Base-by-base conservation (phyloP, 1,284 basidiomycete genomes). In the Pterula multifida region DNA sequence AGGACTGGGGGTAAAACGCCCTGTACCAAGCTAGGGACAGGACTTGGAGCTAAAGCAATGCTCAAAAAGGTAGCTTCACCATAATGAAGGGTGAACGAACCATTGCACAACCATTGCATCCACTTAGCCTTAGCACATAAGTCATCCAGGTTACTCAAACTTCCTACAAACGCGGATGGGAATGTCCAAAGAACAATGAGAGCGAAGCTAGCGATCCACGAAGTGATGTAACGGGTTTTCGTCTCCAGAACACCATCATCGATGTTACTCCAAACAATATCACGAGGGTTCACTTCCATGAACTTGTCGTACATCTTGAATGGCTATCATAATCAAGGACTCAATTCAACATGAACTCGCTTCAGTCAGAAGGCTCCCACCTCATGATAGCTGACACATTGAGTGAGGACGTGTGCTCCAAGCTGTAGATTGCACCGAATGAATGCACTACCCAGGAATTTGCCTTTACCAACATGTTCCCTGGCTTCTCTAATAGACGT, bases 351-450 rank as follows among this genome's bases (percentile, higher is more conserved):
- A 21, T 23, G 28, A n/a, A n/a, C n/a, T n/a, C n/a, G n/a, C n/a
- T n/a, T n/a, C n/a, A n/a, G n/a, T n/a, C 49, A 35, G 32, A 24
- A 13, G 47, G 19, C 21, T 35, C 55, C 47, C 54, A 71, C 71
- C 60, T 76, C 66, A 56, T 81, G 76, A 58, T 81, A 74, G 44
- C 73, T 70, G 42, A 81, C 62, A 53, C 74, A 77, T 59, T 81
- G 79, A 1, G 72, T 73, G 19, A 85, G 75, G 55, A 86, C 77
- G 62, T 85, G 82, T 1, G 83, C 83, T 9, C 82, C 86, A 55
- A 87, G 78, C 63, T 90, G 87, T 49, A 81, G 72, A 62, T 87
- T 81, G 68, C 88, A 90, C 49, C 84, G 76, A 55, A 91, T 79
- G 65, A 91, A 91, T 0, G 76, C 80, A 50, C 76, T 78, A 17